These are phyloP conservation scores for Penicillium dipodomyicola DNA, from an alignment of 495 filamentous ascomycete species.

Conservation along the genomic window DNA sequence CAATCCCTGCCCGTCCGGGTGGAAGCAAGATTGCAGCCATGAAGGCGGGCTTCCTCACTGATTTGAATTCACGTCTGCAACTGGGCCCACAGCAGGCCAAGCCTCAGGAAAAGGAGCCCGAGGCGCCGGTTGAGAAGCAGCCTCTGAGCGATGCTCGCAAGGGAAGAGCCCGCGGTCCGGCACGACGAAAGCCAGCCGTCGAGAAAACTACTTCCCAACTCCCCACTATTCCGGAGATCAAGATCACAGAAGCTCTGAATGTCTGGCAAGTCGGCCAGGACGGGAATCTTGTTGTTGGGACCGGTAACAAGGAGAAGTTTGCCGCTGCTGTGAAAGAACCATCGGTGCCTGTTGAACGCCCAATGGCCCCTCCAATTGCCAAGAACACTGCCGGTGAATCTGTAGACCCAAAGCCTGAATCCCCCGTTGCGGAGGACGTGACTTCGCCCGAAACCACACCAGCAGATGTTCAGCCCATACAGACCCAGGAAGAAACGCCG, in stretches of 20 bases:
- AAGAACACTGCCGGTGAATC: slow-evolving; percentile 59
- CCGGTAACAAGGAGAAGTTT: slow-evolving; percentile 19
- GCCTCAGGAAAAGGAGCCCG: slow-evolving; percentile 61
- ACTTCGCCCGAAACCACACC: slow-evolving; percentile 11
- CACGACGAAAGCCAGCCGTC: slow-evolving; percentile 67
- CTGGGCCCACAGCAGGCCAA: slow-evolving; percentile 76
- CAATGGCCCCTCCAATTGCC: slow-evolving; percentile 40
- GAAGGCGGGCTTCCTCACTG: slow-evolving; percentile 84
- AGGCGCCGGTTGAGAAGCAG: slow-evolving; percentile 64
- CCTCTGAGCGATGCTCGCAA: slow-evolving; percentile 85
- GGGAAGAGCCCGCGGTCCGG: slow-evolving; percentile 82
- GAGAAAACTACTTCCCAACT: slow-evolving; percentile 30
- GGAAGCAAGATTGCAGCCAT: slow-evolving; percentile 85
- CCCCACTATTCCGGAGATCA: slow-evolving; percentile 43
- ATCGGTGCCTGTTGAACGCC: slow-evolving; percentile 18
- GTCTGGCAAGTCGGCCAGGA: slow-evolving; percentile 51
- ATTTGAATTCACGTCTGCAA: slow-evolving; percentile 81
- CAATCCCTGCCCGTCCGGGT: slow-evolving; percentile 73
- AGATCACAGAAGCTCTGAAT: slow-evolving; percentile 48
- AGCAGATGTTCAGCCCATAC: slow-evolving; percentile 4
- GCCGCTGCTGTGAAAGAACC: slow-evolving; percentile 22
- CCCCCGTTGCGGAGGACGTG: slow-evolving; percentile 8
- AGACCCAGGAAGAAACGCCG: slow-evolving; percentile 4
- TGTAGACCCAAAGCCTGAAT: slow-evolving; percentile 31
- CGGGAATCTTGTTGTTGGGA: slow-evolving; percentile 43